Percentiles rank a stretch among this genome's conserved stretches.
Evolutionary conservation across 495 filamentous ascomycete genomes (phyloP).

Genomic region (Massariosphaeria phaeospora): DNA sequence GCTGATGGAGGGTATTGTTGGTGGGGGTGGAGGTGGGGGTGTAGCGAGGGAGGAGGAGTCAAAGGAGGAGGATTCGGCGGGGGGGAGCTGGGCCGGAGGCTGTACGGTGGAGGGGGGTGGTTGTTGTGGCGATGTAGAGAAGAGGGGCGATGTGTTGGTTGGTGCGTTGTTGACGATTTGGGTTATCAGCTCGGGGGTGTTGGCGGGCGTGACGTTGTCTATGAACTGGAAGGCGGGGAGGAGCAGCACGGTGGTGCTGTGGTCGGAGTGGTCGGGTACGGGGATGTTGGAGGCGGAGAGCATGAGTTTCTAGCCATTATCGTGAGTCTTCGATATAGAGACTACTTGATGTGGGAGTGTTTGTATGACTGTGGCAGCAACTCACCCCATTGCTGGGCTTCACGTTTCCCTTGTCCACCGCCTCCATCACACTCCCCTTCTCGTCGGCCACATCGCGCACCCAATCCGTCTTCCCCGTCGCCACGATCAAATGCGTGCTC

Average conservation of each 20-base stretch:
- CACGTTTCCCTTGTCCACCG: constrained; percentile 59
- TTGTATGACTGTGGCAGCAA: too few species aligned
- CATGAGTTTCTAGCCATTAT: constrained; percentile 64
- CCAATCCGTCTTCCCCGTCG: constrained; percentile 95
- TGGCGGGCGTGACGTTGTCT: constrained; percentile 75
- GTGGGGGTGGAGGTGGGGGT: constrained; percentile 17
- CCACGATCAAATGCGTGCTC: constrained; percentile 84
- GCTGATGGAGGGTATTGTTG: constrained; percentile 38
- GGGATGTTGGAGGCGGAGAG: constrained; percentile 92
- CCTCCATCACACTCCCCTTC: constrained; percentile 91
- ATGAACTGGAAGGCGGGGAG: constrained; percentile 83
- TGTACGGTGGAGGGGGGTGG: neutral
- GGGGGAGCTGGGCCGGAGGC: neutral
- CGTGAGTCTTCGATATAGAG: neutral
- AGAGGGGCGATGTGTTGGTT: constrained; percentile 72
- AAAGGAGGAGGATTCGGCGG: constrained; percentile 7
- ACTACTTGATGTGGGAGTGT: too few species aligned
- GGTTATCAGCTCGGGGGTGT: constrained; percentile 66
- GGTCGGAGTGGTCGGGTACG: constrained; percentile 57
- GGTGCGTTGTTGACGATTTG: constrained; percentile 65
- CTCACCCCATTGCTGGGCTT: constrained; percentile 72
- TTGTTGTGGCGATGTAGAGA: too few species aligned
- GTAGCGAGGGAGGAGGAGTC: constrained; percentile 9
- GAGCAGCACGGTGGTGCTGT: constrained; percentile 74
- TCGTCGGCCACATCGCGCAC: constrained; percentile 84